Percentiles rank a stretch among this genome's conserved stretches.
Conservation (phyloP, 352 stramenopile genomes). For the Phytopythium mirpurense region DNA sequence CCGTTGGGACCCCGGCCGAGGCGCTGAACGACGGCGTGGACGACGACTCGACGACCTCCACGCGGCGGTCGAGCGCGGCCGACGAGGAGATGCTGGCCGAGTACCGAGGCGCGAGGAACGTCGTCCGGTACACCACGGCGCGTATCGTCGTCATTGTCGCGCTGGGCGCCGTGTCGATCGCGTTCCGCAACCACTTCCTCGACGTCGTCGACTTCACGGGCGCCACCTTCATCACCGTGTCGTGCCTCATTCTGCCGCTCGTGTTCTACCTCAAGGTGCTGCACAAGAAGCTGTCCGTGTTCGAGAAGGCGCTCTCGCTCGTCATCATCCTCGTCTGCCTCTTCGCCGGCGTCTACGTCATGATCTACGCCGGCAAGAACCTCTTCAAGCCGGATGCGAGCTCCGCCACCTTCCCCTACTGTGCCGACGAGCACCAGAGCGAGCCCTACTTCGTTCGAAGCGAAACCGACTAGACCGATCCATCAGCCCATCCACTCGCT, state of each 20-base stretch:
- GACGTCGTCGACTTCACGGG: conserved; percentile 28
- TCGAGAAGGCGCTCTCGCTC: conserved; percentile 18
- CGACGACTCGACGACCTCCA: conserved; percentile 3
- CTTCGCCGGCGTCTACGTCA: conserved; percentile 18
- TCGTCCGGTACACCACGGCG: conserved; percentile 3
- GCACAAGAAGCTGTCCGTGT: conserved; percentile 12
- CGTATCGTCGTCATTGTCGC: conserved; percentile 4
- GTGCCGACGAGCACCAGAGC: conserved; percentile 8
- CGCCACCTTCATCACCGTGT: conserved; percentile 15
- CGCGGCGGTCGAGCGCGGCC: not conserved
- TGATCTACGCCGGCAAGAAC: not conserved
- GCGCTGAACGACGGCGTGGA: not conserved
- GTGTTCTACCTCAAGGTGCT: conserved; percentile 24
- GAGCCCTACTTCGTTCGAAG: conserved; percentile 14
- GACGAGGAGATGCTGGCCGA: conserved; percentile 8
- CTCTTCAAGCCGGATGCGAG: conserved; percentile 1
- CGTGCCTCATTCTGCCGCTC: conserved; percentile 24
- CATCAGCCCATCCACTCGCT: too few species aligned
- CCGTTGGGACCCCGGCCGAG: not conserved
- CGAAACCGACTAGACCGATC: conserved; percentile 10
- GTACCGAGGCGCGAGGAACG: conserved; percentile 6
- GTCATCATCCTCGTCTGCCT: conserved; percentile 16
- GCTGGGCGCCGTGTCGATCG: conserved; percentile 7
- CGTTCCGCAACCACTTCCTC: conserved; percentile 9
- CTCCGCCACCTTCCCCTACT: conserved; percentile 13